Evolutionary conservation across 345 rosid genomes (phyloP).

Genomic region (Brassica napus): Da-Ae NC_063442.1:38454501-38455000

Average conservation of each 20-base stretch:
- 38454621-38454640: background rate
- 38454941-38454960: too few species aligned
- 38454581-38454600: background rate
- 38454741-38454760: background rate
- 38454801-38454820: background rate
- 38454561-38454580: background rate
- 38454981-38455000: background rate
- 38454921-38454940: too few species aligned
- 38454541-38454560: constrained; percentile 51
- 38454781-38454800: background rate
- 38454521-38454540: constrained; percentile 52
- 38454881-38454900: too few species aligned
- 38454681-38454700: constrained; percentile 17
- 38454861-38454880: too few species aligned
- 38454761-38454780: background rate
- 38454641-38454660: constrained; percentile 6
- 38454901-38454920: background rate
- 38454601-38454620: background rate
- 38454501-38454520: constrained; percentile 27
- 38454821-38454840: background rate
- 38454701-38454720: background rate
- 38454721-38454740: background rate
- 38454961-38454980: background rate
- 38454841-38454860: too few species aligned
- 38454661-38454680: constrained; percentile 5